Evolutionary conservation across 192 early-diverging fungal genomes (phyloP).

Genomic region (Dimargaris xerosporica): DNA sequence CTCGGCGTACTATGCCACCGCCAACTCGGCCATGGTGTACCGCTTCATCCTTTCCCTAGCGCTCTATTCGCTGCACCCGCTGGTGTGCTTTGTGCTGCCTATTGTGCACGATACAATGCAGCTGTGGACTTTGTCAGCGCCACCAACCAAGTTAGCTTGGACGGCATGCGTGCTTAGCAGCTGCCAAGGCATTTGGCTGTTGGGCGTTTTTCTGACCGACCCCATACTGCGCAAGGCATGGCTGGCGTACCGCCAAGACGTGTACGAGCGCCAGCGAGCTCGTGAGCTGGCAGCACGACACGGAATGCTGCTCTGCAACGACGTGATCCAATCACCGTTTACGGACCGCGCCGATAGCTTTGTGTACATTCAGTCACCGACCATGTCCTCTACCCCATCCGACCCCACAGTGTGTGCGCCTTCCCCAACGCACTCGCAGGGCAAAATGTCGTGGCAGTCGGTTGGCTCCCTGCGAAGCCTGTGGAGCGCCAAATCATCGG

Average conservation of each 20-base stretch:
- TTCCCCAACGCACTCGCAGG: too few species aligned
- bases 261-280: not conserved
- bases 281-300: not conserved
- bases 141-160: not conserved
- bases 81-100: not conserved
- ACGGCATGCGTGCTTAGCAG: not conserved
- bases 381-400: not conserved
- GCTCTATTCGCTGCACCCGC: not conserved
- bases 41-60: not conserved
- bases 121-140: not conserved
- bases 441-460: not conserved
- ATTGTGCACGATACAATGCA: not conserved
- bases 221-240: not conserved
- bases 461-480: not conserved
- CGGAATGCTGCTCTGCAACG: not conserved
- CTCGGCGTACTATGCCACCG: not conserved
- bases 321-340: not conserved
- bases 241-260: not conserved
- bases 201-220: not conserved
- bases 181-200: not conserved
- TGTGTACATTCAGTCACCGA: not conserved
- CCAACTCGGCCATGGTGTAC: not conserved
- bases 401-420: too few species aligned
- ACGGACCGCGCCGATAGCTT: too few species aligned
- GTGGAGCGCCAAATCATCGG: too few species aligned